phyloP scores from a whole-genome alignment of 495 filamentous ascomycete species.

The Penicillium maclennaniae region DNA sequence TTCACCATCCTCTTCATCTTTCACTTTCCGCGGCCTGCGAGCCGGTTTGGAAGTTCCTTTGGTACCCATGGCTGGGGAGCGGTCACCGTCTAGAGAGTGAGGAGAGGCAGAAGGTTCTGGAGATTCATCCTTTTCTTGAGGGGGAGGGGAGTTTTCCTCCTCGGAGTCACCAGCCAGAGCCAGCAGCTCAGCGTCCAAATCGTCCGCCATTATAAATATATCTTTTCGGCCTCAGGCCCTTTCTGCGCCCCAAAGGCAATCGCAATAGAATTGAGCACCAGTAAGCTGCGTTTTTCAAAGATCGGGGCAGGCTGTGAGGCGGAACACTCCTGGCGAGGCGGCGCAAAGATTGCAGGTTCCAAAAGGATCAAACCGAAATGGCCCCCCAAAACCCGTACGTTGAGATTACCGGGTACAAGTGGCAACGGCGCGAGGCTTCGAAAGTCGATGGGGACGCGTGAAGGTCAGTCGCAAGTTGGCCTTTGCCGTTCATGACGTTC shows the following conservation, averaged over 20 bases:
- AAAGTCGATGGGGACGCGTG: conserved; percentile 1
- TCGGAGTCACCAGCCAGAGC: conserved; percentile 73
- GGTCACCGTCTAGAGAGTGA: conserved; percentile 26
- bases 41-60: conserved; percentile 45
- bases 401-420: conserved; percentile 4
- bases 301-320: not conserved
- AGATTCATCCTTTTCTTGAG: conserved; percentile 32
- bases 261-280: not conserved
- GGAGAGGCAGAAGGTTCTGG: conserved; percentile 36
- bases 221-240: not conserved
- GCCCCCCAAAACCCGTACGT: not conserved
- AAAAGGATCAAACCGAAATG: not conserved
- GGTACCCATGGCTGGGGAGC: conserved; percentile 38
- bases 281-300: not conserved
- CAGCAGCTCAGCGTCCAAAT: conserved; percentile 84
- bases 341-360: conserved; percentile 9
- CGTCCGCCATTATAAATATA: conserved; percentile 52
- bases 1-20: conserved; percentile 75
- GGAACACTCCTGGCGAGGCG: conserved; percentile 12
- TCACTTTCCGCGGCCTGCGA: conserved; percentile 43
- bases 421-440: not conserved
- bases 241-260: not conserved
- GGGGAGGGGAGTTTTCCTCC: conserved; percentile 47
- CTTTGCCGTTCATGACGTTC: conserved; percentile 28
- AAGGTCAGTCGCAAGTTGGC: conserved; percentile 24